These are phyloP conservation scores for Ustilago xerochloae DNA, from an alignment of 1,284 basidiomycete genomes.

Conservation along the genomic window DNA sequence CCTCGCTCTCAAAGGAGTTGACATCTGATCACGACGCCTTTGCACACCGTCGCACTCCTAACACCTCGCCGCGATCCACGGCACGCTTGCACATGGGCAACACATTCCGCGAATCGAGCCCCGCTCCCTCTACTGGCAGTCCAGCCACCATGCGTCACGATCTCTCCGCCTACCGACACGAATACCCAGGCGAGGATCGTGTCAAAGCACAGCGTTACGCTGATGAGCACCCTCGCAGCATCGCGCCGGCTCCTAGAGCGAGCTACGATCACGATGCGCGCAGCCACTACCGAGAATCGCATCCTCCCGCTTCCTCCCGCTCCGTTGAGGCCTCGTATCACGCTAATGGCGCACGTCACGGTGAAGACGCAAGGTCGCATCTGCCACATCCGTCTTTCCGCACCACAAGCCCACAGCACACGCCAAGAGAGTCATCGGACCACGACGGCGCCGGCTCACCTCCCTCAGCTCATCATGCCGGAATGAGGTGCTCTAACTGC, in stretches of 20 bases:
- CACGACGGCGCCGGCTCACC: slow-evolving; percentile 32
- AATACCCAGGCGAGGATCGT: slow-evolving; percentile 32
- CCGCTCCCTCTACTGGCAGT: slow-evolving; percentile 35
- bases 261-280: slow-evolving; percentile 29
- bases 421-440: slow-evolving; percentile 15
- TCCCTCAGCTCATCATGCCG: slow-evolving; percentile 30
- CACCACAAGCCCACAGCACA: slow-evolving; percentile 27
- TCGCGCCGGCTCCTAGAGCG: slow-evolving; percentile 26
- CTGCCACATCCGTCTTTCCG: slow-evolving; percentile 9
- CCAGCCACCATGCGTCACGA: slow-evolving; percentile 44
- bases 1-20: slow-evolving; percentile 38
- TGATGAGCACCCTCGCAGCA: slow-evolving; percentile 32
- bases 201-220: slow-evolving; percentile 29
- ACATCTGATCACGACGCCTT: slow-evolving; percentile 30
- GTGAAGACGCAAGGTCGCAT: slow-evolving; percentile 8
- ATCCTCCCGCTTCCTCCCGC: slow-evolving; percentile 9
- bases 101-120: slow-evolving; percentile 44
- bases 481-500: slow-evolving; percentile 78
- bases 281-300: slow-evolving; percentile 14
- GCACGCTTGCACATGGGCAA: slow-evolving; percentile 45
- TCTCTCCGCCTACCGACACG: slow-evolving; percentile 26
- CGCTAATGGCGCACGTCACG: slow-evolving; percentile 18
- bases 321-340: slow-evolving; percentile 23
- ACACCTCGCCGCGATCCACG: slow-evolving; percentile 34
- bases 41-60: slow-evolving; percentile 37